These are phyloP conservation scores for Tilletia caries DNA, from an alignment of 1,284 basidiomycete species.

Conservation along the genomic window DNA sequence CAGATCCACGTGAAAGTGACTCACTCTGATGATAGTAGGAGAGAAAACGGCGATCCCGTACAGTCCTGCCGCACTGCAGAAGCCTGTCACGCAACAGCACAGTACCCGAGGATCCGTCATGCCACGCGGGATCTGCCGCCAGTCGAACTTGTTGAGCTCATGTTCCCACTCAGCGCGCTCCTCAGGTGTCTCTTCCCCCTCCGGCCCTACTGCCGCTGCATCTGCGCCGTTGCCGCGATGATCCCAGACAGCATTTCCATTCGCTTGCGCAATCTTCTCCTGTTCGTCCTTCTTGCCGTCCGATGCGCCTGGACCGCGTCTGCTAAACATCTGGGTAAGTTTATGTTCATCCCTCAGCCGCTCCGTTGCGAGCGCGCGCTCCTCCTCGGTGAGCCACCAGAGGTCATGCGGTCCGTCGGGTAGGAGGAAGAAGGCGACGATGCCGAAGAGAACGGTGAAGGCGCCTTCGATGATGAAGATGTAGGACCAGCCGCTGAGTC, in stretches of 20 bases:
- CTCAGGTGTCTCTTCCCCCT: constrained; percentile 7
- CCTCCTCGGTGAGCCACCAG: constrained; percentile 34
- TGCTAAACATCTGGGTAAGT: neutral
- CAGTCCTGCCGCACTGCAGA: constrained; percentile 31
- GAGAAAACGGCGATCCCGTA: constrained; percentile 44
- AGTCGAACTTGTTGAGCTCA: constrained; percentile 14
- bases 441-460: constrained; percentile 38
- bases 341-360: constrained; percentile 16
- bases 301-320: neutral
- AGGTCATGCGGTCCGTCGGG: constrained; percentile 37
- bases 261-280: neutral
- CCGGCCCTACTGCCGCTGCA: neutral
- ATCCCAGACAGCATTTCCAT: neutral
- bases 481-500: constrained; percentile 36
- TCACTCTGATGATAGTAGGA: constrained; percentile 40
- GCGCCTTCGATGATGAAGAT: constrained; percentile 48
- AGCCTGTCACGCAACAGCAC: constrained; percentile 32
- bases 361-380: constrained; percentile 32
- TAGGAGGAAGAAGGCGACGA: constrained; percentile 32
- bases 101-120: constrained; percentile 33
- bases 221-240: neutral
- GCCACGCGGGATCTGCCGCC: constrained; percentile 31
- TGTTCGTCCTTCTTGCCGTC: neutral
- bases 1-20: neutral
- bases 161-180: constrained; percentile 10